These are phyloP conservation scores for Magnusiomyces sp. DNA, from an alignment of 1,139 yeast species.

Conservation along the genomic window DNA sequence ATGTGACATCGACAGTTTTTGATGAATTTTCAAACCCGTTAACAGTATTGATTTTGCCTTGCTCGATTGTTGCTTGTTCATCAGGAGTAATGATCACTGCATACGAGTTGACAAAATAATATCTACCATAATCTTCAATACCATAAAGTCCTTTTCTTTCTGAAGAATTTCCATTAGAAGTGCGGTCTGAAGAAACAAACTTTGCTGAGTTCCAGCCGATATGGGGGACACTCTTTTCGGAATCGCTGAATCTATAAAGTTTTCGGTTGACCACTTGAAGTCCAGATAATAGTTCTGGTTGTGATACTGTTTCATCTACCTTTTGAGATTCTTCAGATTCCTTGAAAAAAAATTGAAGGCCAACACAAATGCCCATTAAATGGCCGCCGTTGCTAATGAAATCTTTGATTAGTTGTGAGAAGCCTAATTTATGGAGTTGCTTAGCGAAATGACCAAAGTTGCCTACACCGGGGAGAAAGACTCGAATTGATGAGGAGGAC, in stretches of 20 bases:
- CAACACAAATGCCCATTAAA: constrained; percentile 95
- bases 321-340: constrained; percentile 65
- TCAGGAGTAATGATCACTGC: constrained; percentile 54
- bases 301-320: background rate
- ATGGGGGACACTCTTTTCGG: constrained; percentile 81
- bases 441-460: constrained; percentile 89
- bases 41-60: constrained; percentile 21
- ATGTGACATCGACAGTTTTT: constrained; percentile 57
- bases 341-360: constrained; percentile 72
- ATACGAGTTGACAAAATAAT: constrained; percentile 91
- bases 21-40: constrained; percentile 17
- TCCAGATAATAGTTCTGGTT: constrained; percentile 35
- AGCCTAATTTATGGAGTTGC: constrained; percentile 51
- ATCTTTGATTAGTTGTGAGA: constrained; percentile 53
- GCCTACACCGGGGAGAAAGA: constrained; percentile 84
- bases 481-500: constrained; percentile 23
- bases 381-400: constrained; percentile 71
- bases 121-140: constrained; percentile 56
- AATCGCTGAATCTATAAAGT: constrained; percentile 50
- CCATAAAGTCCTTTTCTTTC: constrained; percentile 44
- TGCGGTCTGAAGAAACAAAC: constrained; percentile 12
- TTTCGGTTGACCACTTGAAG: constrained; percentile 45
- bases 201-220: constrained; percentile 79
- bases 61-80: constrained; percentile 8
- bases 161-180: constrained; percentile 7